These are phyloP conservation scores for Colletotrichum australisinense DNA, from an alignment of 2,329 filamentous ascomycete species.

Conservation along the genomic window DNA sequence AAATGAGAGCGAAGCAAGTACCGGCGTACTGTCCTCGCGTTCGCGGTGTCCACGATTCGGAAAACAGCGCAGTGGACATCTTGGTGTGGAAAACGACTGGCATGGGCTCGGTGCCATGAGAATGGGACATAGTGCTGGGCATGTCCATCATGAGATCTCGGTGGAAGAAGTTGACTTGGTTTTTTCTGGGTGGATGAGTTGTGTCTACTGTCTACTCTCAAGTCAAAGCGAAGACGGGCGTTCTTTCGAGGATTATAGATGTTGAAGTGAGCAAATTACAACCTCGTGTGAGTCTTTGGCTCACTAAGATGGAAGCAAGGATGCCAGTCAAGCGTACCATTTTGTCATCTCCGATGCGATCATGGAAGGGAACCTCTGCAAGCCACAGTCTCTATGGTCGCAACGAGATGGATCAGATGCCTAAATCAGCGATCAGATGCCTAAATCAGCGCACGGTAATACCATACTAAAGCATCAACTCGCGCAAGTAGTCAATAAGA, in stretches of 20 bases:
- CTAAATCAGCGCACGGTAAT: background rate
- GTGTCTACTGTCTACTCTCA: too few species aligned
- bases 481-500: background rate
- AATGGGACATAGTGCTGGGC: background rate
- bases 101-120: background rate
- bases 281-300: background rate
- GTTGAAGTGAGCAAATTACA: background rate
- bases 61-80: constrained; percentile 6
- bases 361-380: background rate
- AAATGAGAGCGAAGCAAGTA: constrained; percentile 10
- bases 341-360: background rate
- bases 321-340: background rate
- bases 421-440: background rate
- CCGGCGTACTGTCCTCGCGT: constrained; percentile 9
- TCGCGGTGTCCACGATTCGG: background rate
- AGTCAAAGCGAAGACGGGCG: background rate
- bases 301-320: background rate
- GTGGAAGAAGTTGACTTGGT: background rate
- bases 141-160: background rate
- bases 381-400: background rate
- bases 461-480: background rate
- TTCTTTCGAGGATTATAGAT: background rate
- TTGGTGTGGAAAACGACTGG: constrained; percentile 26
- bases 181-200: background rate
- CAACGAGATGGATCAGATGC: background rate